Conservation (phyloP, 495 filamentous ascomycete genomes). For the Eremomyces bilateralis region DNA sequence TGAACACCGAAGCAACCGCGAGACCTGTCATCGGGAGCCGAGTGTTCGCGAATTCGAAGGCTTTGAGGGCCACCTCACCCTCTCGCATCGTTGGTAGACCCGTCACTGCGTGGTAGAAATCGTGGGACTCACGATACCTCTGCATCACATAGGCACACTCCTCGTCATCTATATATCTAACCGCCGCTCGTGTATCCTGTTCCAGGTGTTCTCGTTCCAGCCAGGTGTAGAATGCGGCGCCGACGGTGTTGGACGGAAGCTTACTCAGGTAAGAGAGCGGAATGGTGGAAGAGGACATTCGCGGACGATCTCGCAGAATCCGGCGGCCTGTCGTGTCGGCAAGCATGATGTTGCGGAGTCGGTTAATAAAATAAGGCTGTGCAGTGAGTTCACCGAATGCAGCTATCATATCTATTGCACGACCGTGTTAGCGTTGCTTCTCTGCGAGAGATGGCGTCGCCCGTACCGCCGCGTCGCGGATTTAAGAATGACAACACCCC, state of each 20-base stretch:
- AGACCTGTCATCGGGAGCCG: constrained; percentile 87
- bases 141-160: constrained; percentile 99
- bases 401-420: constrained; percentile 61
- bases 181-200: constrained; percentile 62
- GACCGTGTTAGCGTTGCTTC: background rate
- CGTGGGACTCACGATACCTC: constrained; percentile 90
- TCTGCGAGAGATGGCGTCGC: background rate
- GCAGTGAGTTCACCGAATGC: constrained; percentile 82
- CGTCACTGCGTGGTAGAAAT: constrained; percentile 94
- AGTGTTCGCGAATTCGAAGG: constrained; percentile 90
- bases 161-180: constrained; percentile 78
- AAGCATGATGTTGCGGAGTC: constrained; percentile 83
- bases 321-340: constrained; percentile 60
- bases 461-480: constrained; percentile 50
- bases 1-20: constrained; percentile 43
- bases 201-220: constrained; percentile 80
- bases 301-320: constrained; percentile 75
- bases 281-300: constrained; percentile 64
- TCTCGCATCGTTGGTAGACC: constrained; percentile 81
- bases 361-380: constrained; percentile 85
- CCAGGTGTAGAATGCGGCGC: constrained; percentile 70
- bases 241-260: constrained; percentile 54
- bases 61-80: constrained; percentile 86
- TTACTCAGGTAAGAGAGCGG: constrained; percentile 44
- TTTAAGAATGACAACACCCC: constrained; percentile 60